These are phyloP conservation scores for Vigna unguiculata DNA, from an alignment of 306 rosid species.

Conservation along the genomic window DNA sequence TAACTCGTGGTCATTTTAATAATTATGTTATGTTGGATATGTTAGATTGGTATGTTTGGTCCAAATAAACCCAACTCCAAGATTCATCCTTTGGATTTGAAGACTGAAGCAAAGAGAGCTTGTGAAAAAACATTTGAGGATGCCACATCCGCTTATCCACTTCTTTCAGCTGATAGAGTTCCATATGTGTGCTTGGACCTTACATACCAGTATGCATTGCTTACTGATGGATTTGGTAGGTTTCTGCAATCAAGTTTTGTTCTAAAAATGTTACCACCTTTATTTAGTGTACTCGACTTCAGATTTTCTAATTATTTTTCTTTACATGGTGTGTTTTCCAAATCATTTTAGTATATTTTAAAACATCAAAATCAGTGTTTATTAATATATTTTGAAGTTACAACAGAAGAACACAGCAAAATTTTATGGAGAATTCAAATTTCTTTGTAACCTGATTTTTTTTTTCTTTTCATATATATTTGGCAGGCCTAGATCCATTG, in stretches of 20 bases:
- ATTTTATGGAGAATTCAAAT: too few relatives aligned
- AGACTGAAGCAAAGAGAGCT: conserved; percentile 65
- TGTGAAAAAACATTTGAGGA: conserved; percentile 59
- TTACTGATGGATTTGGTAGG: conserved; percentile 85
- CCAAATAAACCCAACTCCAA: too few relatives aligned
- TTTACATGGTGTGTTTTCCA: too few relatives aligned
- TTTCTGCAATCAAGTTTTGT: not conserved
- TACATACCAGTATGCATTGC: conserved; percentile 67
- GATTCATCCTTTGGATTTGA: conserved; percentile 33
- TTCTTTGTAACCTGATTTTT: too few relatives aligned
- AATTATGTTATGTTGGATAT: conserved; percentile 41
- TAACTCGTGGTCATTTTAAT: not conserved
- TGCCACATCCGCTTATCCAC: conserved; percentile 53
- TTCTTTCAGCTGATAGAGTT: conserved; percentile 22
- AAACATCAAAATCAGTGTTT: too few relatives aligned
- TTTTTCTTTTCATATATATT: too few relatives aligned
- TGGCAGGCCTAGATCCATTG: conserved; percentile 71
- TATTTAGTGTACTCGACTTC: too few relatives aligned
- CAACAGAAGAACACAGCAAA: too few relatives aligned
- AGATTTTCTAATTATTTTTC: not conserved
- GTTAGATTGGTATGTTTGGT: too few relatives aligned
- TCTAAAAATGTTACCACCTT: too few relatives aligned
- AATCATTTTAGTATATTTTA: too few relatives aligned
- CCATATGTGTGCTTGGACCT: conserved; percentile 87
- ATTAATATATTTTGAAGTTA: too few relatives aligned